These are phyloP conservation scores for Chenopodium quinoa DNA, from an alignment of 148 eudicot species.

Conservation along the genomic window DNA sequence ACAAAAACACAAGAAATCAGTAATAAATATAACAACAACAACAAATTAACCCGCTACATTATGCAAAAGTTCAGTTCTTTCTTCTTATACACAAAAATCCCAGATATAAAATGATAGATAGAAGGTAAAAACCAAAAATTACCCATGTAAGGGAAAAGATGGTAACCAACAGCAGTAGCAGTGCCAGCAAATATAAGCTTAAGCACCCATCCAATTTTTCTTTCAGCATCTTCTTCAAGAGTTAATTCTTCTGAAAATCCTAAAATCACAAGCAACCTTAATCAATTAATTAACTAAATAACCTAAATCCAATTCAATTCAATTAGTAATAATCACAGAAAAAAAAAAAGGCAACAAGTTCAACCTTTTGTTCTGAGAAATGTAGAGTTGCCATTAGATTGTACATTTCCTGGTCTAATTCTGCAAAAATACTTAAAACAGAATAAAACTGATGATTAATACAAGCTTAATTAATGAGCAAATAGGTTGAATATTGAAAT, in stretches of 20 bases:
- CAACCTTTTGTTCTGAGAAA: constrained; percentile 43
- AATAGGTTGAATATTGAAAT: not conserved
- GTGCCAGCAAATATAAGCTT: constrained; percentile 87
- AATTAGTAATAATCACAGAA: not conserved
- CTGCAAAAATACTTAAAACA: constrained; percentile 51
- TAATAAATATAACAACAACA: not conserved
- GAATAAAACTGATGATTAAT: not conserved
- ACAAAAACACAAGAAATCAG: constrained; percentile 5
- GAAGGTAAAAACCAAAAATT: constrained; percentile 9
- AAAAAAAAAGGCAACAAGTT: not conserved
- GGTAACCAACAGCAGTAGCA: constrained; percentile 72
- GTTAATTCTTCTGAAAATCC: constrained; percentile 50
- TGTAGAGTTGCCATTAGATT: constrained; percentile 46
- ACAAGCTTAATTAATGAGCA: not conserved
- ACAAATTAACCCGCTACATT: not conserved
- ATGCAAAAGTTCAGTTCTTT: not conserved
- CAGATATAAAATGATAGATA: not conserved
- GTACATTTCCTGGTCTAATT: constrained; percentile 42
- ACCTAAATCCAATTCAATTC: not conserved
- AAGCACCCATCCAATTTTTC: constrained; percentile 86
- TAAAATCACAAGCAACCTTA: constrained; percentile 4
- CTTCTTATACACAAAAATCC: not conserved
- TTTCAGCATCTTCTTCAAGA: constrained; percentile 82
- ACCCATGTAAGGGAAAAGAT: constrained; percentile 89
- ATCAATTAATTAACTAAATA: not conserved